Evolutionary conservation across 1,284 basidiomycete species (phyloP).

Genomic region (Stygiomarasmius scandens): DNA sequence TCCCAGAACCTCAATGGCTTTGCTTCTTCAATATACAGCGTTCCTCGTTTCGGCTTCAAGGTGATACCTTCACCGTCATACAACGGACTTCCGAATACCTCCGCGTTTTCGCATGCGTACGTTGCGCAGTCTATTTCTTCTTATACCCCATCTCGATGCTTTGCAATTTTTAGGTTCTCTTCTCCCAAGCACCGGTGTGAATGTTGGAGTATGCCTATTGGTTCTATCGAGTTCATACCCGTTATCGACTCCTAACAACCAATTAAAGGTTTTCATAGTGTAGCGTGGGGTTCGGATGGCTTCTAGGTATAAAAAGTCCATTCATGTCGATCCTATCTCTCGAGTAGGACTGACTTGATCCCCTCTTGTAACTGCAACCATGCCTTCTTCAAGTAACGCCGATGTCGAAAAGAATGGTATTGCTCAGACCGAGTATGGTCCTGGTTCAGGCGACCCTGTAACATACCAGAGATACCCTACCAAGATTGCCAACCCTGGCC

Average conservation of each 20-base stretch:
- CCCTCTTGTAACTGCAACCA: not conserved
- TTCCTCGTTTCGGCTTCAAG: too few relatives aligned
- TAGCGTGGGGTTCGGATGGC: not conserved
- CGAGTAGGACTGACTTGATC: not conserved
- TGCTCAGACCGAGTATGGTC: conserved; percentile 1
- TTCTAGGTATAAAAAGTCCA: not conserved
- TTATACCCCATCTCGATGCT: not conserved
- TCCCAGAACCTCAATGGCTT: too few relatives aligned
- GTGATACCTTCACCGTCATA: too few relatives aligned
- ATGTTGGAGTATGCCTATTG: not conserved
- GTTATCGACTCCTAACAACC: not conserved
- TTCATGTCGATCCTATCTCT: not conserved
- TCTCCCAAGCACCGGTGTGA: not conserved
- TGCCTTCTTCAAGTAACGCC: not conserved
- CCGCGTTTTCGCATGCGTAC: not conserved
- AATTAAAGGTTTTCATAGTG: not conserved
- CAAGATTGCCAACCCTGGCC: conserved; percentile 54
- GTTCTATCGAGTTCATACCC: too few relatives aligned
- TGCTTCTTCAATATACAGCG: too few relatives aligned
- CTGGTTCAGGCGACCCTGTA: conserved; percentile 10
- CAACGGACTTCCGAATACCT: not conserved
- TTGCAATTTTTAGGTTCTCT: not conserved
- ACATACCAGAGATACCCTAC: conserved; percentile 10
- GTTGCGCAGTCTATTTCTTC: not conserved
- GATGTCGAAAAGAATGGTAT: not conserved